Conservation (phyloP, 2,329 filamentous ascomycete species). For the Alternaria triticimaculans region DNA sequence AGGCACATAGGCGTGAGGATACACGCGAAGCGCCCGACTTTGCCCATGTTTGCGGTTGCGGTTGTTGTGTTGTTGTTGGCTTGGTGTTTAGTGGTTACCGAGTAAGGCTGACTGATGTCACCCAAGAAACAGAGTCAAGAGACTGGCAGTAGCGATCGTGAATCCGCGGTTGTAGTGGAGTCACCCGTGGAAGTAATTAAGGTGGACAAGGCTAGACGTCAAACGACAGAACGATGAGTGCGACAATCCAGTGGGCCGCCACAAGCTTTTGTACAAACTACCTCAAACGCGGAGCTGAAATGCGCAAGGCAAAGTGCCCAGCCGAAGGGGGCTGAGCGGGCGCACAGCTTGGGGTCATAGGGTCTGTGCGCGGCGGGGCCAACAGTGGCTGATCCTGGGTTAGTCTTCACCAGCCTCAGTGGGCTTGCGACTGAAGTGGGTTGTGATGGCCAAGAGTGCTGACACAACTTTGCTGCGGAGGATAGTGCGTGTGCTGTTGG, state of each 20-base stretch:
- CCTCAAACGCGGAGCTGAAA: slow-evolving; percentile 16
- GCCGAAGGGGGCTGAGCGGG: slow-evolving; percentile 23
- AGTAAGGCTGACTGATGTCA: slow-evolving; percentile 15
- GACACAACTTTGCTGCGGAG: slow-evolving; percentile 20
- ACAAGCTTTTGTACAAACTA: slow-evolving; percentile 16
- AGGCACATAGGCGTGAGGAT: slow-evolving; percentile 86
- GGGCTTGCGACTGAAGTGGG: slow-evolving; percentile 21
- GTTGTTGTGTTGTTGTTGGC: neutral
- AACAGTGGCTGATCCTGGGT: slow-evolving; percentile 13
- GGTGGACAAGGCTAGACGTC: neutral
- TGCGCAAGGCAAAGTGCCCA: slow-evolving; percentile 14
- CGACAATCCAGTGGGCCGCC: neutral
- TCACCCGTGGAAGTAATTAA: neutral
- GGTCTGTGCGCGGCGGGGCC: slow-evolving; percentile 12
- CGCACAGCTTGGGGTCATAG: neutral
- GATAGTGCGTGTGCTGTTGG: slow-evolving; percentile 4
- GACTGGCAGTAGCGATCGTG: slow-evolving; percentile 1
- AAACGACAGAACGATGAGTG: neutral
- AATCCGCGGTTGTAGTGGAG: neutral
- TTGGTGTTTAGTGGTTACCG: slow-evolving; percentile 4
- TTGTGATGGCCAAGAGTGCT: slow-evolving; percentile 10
- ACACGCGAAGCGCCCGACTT: slow-evolving; percentile 80
- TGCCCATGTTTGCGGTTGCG: slow-evolving; percentile 63
- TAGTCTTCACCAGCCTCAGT: slow-evolving; percentile 30
- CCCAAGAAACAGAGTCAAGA: slow-evolving; percentile 2